Conservation (phyloP, 306 rosid species). For the Castanea sativa region DNA sequence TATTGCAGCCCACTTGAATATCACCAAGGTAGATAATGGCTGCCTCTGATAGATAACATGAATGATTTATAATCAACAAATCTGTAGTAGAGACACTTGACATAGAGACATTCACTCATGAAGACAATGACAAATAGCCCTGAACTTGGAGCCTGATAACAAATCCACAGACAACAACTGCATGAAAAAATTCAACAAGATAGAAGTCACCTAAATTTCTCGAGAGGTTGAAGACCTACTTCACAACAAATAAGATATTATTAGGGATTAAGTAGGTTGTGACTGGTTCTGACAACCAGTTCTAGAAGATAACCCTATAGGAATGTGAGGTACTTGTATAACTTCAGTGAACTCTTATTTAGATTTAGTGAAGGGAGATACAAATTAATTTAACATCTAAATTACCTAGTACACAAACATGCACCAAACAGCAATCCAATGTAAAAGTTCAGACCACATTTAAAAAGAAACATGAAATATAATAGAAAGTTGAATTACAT, state of each 20-base stretch:
- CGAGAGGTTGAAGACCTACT: neutral
- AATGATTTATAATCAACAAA: neutral
- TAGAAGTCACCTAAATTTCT: neutral
- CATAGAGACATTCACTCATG: neutral
- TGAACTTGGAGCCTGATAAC: too few relatives aligned
- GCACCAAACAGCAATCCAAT: neutral
- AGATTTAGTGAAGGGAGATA: neutral
- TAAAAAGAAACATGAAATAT: neutral
- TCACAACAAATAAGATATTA: neutral
- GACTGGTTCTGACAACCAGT: neutral
- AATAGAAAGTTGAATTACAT: conserved; percentile 9
- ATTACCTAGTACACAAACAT: neutral
- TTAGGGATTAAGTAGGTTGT: neutral
- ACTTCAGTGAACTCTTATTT: neutral
- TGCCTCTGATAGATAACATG: neutral
- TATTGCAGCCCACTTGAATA: neutral
- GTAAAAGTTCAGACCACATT: conserved; percentile 11
- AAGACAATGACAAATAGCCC: neutral
- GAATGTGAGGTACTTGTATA: neutral
- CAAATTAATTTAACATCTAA: neutral
- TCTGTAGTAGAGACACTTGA: neutral
- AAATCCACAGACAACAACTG: neutral
- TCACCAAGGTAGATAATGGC: too few relatives aligned
- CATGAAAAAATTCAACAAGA: neutral
- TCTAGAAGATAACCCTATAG: neutral